A percentile compares a stretch with the other conserved stretches of the same genome.
phyloP scores from a whole-genome alignment of 2,329 filamentous ascomycete genomes.

The Aspergillus cejpii region DNA sequence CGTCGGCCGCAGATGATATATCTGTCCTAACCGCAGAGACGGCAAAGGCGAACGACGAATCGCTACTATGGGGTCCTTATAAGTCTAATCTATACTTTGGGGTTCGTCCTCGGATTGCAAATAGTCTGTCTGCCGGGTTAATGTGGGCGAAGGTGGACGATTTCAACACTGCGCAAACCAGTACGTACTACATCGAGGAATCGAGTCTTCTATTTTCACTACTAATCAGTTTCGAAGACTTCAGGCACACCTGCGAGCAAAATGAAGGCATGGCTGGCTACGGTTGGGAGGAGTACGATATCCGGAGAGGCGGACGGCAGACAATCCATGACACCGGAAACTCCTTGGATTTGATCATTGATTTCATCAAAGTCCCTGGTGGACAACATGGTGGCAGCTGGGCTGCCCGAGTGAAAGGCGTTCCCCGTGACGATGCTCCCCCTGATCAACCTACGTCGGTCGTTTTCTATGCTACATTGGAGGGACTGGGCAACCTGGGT shows the following conservation, averaged over 20 bases:
- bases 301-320: slow-evolving; percentile 77
- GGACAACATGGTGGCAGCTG: slow-evolving; percentile 82
- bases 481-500: slow-evolving; percentile 64
- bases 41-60: slow-evolving; percentile 60
- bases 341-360: slow-evolving; percentile 80
- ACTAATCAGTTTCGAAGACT: slow-evolving; percentile 49
- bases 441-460: slow-evolving; percentile 65
- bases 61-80: slow-evolving; percentile 92
- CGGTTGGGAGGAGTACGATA: slow-evolving; percentile 96
- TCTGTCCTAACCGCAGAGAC: slow-evolving; percentile 37
- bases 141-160: slow-evolving; percentile 85
- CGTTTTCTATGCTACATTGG: slow-evolving; percentile 74
- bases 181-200: slow-evolving; percentile 47
- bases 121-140: slow-evolving; percentile 73
- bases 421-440: slow-evolving; percentile 62
- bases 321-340: slow-evolving; percentile 87
- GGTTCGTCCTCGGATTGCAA: slow-evolving; percentile 70
- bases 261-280: slow-evolving; percentile 90
- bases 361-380: slow-evolving; percentile 87
- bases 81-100: slow-evolving; percentile 93
- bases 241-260: slow-evolving; percentile 94
- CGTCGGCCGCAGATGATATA: slow-evolving; percentile 25
- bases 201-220: background rate
- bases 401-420: slow-evolving; percentile 81
- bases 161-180: slow-evolving; percentile 66